Evolutionary conservation across 192 early-diverging fungal genomes (phyloP).

Genomic region (Mortierella hygrophila): DNA sequence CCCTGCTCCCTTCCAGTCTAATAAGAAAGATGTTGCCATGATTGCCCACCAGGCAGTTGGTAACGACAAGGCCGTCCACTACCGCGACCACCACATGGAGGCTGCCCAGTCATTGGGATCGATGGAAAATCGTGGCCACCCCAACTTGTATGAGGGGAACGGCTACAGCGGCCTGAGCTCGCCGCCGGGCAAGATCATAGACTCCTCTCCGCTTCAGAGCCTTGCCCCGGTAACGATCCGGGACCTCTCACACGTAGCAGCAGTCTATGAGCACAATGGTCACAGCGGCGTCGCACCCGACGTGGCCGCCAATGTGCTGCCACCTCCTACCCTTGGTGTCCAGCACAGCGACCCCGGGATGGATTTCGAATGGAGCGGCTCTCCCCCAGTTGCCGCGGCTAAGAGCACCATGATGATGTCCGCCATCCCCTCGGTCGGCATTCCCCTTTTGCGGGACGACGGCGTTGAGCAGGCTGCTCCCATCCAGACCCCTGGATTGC

Average conservation of each 20-base stretch:
- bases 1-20: not conserved
- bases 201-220: not conserved
- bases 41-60: not conserved
- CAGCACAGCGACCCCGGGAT: not conserved
- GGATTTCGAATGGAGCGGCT: constrained; percentile 18
- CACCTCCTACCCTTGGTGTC: not conserved
- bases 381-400: not conserved
- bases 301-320: not conserved
- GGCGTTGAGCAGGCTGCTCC: not conserved
- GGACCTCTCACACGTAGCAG: not conserved
- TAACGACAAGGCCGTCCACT: not conserved
- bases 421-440: constrained; percentile 1
- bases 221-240: not conserved
- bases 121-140: not conserved
- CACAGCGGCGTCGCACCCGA: not conserved
- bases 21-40: not conserved
- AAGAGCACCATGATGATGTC: constrained; percentile 1
- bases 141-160: not conserved
- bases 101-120: not conserved
- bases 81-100: not conserved
- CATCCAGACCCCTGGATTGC: not conserved
- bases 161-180: not conserved
- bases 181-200: not conserved
- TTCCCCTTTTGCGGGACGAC: not conserved
- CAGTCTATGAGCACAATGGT: not conserved